Percentiles rank a stretch among this genome's conserved stretches.
Evolutionary conservation across 192 early-diverging fungal species (phyloP).

Genomic region (Coemansia furcata): DNA sequence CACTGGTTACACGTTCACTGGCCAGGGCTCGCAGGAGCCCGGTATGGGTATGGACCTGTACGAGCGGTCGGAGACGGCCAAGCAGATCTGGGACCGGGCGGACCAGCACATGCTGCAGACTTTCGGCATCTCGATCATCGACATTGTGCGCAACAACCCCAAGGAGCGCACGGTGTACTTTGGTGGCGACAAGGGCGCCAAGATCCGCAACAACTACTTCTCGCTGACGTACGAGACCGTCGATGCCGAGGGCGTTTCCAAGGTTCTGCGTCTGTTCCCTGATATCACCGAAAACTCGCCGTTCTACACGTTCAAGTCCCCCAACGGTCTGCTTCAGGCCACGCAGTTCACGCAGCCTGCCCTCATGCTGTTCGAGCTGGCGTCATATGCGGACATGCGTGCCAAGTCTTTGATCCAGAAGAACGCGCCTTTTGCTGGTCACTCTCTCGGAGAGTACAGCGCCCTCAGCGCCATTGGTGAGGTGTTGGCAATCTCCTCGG

Average conservation of each 20-base stretch:
- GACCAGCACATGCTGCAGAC: conserved; percentile 82
- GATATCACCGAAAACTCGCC: conserved; percentile 76
- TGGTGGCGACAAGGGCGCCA: conserved; percentile 48
- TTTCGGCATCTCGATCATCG: conserved; percentile 62
- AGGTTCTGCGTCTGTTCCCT: conserved; percentile 85
- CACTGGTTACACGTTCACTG: conserved; percentile 93
- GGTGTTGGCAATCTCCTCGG: conserved; percentile 76
- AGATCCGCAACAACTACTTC: conserved; percentile 62
- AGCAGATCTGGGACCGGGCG: conserved; percentile 88
- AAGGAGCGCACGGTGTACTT: conserved; percentile 59
- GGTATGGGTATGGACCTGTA: conserved; percentile 98
- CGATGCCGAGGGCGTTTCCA: conserved; percentile 68
- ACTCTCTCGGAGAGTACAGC: conserved; percentile 94
- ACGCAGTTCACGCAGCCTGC: conserved; percentile 96
- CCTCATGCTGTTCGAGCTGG: conserved; percentile 89
- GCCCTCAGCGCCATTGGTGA: conserved; percentile 88
- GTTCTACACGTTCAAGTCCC: conserved; percentile 85
- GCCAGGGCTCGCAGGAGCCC: conserved; percentile 94
- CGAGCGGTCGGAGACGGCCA: conserved; percentile 74
- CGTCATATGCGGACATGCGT: conserved; percentile 88
- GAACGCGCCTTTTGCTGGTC: conserved; percentile 89
- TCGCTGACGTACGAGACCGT: conserved; percentile 89
- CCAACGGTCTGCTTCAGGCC: conserved; percentile 83
- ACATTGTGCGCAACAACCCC: conserved; percentile 56
- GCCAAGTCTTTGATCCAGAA: conserved; percentile 84